Evolutionary conservation across 2,329 filamentous ascomycete species (phyloP), one percentile per base, ranked within the genome.

Genomic region (Macrophomina phaseolina): DNA sequence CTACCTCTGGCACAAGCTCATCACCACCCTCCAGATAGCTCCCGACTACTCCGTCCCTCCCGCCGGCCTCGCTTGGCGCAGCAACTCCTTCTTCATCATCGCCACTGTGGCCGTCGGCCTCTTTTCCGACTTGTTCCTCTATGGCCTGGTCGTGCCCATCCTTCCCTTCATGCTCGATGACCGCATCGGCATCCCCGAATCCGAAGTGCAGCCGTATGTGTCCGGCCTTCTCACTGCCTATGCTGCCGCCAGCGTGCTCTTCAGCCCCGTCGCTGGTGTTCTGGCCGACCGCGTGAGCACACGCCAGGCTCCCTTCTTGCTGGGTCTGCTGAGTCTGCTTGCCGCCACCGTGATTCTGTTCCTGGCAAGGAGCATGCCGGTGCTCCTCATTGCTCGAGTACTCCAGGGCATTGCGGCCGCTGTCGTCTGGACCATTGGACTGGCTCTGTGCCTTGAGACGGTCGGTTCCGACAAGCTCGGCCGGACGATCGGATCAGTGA

Each of bases 101-200:
- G 75, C 81, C 5, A 88, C 86, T 2, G 85, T 89, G 7, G 82
- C 80, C 3, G 75, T 86, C 18, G 85, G 83, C 45, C 79, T 86
- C 1, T 88, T 87, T 71, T 85, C 84, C 0, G 86, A 88, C 70
- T 75, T 88, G 8, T 88, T 88, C 73, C 80, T 89, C 2, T 89
- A 88, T 72, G 85, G 84, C 1, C 77, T 89, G 2, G 79, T 89
- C 23, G 85, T 88, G 0, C 86, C 87, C 0, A 81, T 88, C 7
- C 76, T 88, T 0, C 86, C 86, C 0, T 89, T 84, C 69, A 82
- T 89, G 77, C 81, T 89, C 1, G 72, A 80, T 52, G 81, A 85
- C 63, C 81, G 85, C 5, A 75, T 88, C 23, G 70, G 78, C 1
- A 69, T 87, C 5, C 83, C 84, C 0, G 72, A 82, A 8, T 71